Conservation (phyloP, 2,329 filamentous ascomycete species). For the Fusarium poae region DNA sequence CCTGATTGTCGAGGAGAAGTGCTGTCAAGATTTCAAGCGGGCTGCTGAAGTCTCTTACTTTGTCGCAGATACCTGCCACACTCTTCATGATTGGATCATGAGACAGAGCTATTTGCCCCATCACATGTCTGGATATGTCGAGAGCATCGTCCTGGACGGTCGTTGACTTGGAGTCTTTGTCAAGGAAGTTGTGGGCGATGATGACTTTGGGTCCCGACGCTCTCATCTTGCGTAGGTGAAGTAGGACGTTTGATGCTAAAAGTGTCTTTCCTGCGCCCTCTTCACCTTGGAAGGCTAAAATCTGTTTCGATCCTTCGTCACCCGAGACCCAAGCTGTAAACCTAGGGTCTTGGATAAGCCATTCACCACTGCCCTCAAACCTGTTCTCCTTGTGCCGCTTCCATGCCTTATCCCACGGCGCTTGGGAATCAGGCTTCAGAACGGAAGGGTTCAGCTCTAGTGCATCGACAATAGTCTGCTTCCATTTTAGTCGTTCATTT, state of each 20-base stretch:
- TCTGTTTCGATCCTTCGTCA: neutral
- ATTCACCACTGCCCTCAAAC: neutral
- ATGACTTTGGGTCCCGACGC: neutral
- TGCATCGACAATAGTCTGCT: accelerated
- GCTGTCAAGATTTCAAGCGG: neutral
- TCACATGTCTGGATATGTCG: neutral
- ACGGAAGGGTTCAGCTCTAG: neutral
- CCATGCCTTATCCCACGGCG: neutral
- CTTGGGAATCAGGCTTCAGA: neutral
- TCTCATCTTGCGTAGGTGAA: neutral
- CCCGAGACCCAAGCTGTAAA: neutral
- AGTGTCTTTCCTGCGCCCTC: slow-evolving; percentile 6
- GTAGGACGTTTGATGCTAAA: neutral
- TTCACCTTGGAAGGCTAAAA: neutral
- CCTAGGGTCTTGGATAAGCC: neutral
- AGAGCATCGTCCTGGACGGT: neutral
- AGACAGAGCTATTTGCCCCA: neutral
- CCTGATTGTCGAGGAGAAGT: neutral
- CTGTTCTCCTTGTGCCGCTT: neutral
- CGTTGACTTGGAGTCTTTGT: neutral
- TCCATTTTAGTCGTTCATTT: neutral
- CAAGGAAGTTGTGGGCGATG: neutral
- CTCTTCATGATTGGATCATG: slow-evolving; percentile 3
- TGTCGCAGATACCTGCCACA: neutral
- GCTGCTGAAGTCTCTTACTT: neutral